Evolutionary conservation across 345 rosid genomes (phyloP).

Genomic region (Euphorbia lathyris): DNA sequence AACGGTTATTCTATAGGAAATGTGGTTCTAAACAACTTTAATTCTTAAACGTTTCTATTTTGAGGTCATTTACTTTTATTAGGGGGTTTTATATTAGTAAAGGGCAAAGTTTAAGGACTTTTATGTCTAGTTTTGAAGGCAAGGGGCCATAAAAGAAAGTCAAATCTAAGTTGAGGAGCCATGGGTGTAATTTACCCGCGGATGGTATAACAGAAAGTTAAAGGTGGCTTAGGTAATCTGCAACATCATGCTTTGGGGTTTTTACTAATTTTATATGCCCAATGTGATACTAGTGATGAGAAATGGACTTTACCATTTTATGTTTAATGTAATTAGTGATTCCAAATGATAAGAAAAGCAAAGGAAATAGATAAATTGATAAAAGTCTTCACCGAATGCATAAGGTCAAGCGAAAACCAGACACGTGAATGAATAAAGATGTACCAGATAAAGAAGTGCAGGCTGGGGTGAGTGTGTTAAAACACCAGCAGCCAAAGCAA

Average conservation of each 20-base stretch:
- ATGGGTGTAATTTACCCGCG: not conserved
- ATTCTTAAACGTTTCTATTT: too few relatives aligned
- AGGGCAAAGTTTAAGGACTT: too few relatives aligned
- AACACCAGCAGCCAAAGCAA: conserved; percentile 83
- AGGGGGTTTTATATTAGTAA: too few relatives aligned
- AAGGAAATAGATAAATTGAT: not conserved
- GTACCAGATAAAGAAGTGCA: conserved; percentile 93
- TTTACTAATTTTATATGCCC: not conserved
- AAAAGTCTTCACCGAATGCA: not conserved
- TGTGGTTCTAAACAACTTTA: too few relatives aligned
- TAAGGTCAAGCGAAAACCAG: not conserved
- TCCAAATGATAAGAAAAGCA: not conserved
- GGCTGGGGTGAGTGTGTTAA: conserved; percentile 86
- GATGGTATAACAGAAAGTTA: conserved; percentile 2
- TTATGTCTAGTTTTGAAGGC: too few relatives aligned
- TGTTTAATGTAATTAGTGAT: not conserved
- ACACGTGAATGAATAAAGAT: not conserved
- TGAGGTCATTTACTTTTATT: too few relatives aligned
- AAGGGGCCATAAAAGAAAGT: too few relatives aligned
- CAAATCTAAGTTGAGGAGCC: too few relatives aligned
- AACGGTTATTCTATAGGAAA: too few relatives aligned
- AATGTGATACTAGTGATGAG: not conserved
- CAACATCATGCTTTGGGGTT: not conserved
- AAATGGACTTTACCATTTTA: not conserved
- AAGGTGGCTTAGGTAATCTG: not conserved